phyloP scores from a whole-genome alignment of 768 basidiomycete genomes.

The Rhodotorula paludigena region DNA sequence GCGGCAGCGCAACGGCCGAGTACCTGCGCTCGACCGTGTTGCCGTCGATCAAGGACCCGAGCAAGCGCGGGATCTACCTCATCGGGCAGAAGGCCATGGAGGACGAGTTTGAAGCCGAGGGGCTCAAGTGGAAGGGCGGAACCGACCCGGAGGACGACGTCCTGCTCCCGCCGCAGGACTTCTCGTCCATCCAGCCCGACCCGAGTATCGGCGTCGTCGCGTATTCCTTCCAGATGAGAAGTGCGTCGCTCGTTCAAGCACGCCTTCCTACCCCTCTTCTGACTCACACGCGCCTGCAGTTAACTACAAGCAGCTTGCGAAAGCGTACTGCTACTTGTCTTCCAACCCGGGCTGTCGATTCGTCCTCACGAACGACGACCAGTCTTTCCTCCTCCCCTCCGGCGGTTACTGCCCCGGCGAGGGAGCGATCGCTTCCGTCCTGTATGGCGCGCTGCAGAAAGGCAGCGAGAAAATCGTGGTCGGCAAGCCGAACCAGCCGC shows the following conservation, averaged over 20 bases:
- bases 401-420: conserved; percentile 67
- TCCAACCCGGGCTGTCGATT: conserved; percentile 60
- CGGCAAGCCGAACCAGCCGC: conserved; percentile 78
- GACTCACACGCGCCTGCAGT: conserved; percentile 46
- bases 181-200: conserved; percentile 56
- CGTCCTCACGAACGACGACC: conserved; percentile 85
- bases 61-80: conserved; percentile 85
- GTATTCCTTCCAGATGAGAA: conserved; percentile 73
- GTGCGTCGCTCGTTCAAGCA: conserved; percentile 44
- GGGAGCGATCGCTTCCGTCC: conserved; percentile 73
- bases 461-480: conserved; percentile 69
- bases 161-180: conserved; percentile 64
- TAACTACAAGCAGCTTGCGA: conserved; percentile 87
- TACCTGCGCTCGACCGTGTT: conserved; percentile 74
- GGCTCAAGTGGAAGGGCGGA: conserved; percentile 73
- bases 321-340: conserved; percentile 83
- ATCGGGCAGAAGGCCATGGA: conserved; percentile 85
- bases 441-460: conserved; percentile 56
- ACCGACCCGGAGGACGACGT: conserved; percentile 79
- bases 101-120: conserved; percentile 81
- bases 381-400: conserved; percentile 68
- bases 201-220: conserved; percentile 76
- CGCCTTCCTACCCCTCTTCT: no score
- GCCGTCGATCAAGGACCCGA: conserved; percentile 58
- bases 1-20: conserved; percentile 74